phyloP scores from a whole-genome alignment of 345 rosid genomes.

The Ceriops decandra region DNA sequence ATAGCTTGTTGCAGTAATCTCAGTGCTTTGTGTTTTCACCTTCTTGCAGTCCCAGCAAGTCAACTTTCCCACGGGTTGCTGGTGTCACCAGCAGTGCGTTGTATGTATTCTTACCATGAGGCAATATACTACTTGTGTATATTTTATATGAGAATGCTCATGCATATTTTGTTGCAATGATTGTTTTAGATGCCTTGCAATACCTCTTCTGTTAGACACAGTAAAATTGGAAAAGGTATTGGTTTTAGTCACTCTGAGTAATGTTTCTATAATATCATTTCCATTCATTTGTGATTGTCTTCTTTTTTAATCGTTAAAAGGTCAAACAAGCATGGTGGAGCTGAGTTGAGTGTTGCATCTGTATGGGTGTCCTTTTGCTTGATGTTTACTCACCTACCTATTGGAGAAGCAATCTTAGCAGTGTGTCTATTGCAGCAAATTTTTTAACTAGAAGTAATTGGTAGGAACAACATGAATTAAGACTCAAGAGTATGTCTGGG shows the following conservation, averaged over 20 bases:
- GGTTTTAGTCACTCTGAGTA: conserved; percentile 16
- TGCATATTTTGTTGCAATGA: conserved; percentile 48
- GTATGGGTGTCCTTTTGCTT: not conserved
- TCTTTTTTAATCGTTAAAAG: not conserved
- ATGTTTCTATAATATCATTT: not conserved
- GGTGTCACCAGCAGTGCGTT: conserved; percentile 26
- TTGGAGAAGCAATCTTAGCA: not conserved
- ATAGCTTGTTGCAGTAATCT: conserved; percentile 21
- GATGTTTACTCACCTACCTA: not conserved
- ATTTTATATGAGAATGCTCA: conserved; percentile 37
- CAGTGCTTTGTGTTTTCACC: conserved; percentile 28
- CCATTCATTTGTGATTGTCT: not conserved
- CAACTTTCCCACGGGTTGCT: conserved; percentile 33
- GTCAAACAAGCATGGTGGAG: not conserved
- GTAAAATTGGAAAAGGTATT: conserved; percentile 23
- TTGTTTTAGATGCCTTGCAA: conserved; percentile 32
- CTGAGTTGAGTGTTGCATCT: not conserved
- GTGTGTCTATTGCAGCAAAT: conserved; percentile 1
- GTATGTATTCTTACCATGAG: conserved; percentile 35
- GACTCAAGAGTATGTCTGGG: not conserved
- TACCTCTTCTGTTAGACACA: conserved; percentile 17
- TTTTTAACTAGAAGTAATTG: not conserved
- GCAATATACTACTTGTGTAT: conserved; percentile 45
- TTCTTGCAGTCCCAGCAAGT: conserved; percentile 34
- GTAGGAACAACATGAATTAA: not conserved